Conservation (phyloP, 257 asterid genomes). For the Nicotiana tabacum region DNA sequence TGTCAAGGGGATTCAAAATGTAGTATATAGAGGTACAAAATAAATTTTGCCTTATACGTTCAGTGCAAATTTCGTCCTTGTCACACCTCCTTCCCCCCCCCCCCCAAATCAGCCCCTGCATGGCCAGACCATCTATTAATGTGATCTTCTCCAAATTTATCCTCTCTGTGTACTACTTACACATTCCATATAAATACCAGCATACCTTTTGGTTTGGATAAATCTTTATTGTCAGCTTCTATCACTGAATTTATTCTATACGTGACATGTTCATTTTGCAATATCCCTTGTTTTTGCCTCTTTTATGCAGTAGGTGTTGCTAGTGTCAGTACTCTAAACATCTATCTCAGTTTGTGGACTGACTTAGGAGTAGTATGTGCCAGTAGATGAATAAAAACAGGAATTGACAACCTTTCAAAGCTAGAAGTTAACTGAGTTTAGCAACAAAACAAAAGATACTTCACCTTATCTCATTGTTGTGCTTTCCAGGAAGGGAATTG, state of each 20-base stretch:
- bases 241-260: neutral
- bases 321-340: neutral
- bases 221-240: neutral
- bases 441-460: neutral
- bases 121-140: neutral
- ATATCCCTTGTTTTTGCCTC: neutral
- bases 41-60: too few species aligned
- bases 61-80: too few species aligned
- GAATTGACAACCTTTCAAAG: neutral
- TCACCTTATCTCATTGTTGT: slow-evolving; percentile 11
- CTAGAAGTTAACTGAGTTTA: neutral
- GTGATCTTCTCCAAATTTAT: neutral
- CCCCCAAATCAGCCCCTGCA: too few species aligned
- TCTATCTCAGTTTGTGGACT: neutral
- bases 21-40: too few species aligned
- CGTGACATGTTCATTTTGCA: neutral
- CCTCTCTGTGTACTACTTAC: neutral
- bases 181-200: neutral
- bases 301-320: neutral
- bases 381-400: neutral
- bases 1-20: too few species aligned
- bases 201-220: neutral
- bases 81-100: too few species aligned
- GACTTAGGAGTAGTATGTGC: neutral
- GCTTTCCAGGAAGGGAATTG: slow-evolving; percentile 58